Evolutionary conservation across 345 rosid genomes (phyloP).

Genomic region (Salix suchowensis): DNA sequence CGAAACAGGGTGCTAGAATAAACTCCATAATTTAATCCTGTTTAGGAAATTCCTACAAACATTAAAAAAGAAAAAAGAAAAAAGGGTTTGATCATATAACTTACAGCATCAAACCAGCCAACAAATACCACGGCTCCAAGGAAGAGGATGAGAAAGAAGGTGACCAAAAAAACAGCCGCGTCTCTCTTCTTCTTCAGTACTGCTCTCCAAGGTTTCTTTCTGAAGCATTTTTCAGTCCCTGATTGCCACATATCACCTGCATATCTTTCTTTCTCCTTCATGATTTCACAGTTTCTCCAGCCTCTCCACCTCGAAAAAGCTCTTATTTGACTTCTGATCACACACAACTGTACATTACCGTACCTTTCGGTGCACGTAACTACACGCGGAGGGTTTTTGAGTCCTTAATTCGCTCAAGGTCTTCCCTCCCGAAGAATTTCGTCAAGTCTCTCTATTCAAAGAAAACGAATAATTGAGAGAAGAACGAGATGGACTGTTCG

Average conservation of each 20-base stretch:
- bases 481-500: no score
- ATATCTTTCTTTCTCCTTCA: not conserved
- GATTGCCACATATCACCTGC: not conserved
- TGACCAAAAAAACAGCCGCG: not conserved
- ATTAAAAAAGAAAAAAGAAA: not conserved
- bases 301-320: not conserved
- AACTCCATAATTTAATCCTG: no score
- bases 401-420: no score
- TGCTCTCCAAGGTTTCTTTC: not conserved
- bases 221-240: not conserved
- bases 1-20: no score
- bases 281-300: not conserved
- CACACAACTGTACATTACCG: no score
- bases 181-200: not conserved
- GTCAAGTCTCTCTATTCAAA: no score
- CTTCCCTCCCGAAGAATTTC: no score
- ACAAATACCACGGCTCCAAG: not conserved
- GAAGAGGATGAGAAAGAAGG: conserved; percentile 9
- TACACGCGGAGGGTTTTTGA: no score
- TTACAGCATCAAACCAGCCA: conserved; percentile 14
- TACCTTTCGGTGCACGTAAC: no score
- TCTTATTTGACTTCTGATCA: no score
- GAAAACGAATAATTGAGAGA: no score
- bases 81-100: not conserved
- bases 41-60: no score